Evolutionary conservation across 2,329 filamentous ascomycete genomes (phyloP).

Genomic region (Pestalotiopsis sp.): DNA sequence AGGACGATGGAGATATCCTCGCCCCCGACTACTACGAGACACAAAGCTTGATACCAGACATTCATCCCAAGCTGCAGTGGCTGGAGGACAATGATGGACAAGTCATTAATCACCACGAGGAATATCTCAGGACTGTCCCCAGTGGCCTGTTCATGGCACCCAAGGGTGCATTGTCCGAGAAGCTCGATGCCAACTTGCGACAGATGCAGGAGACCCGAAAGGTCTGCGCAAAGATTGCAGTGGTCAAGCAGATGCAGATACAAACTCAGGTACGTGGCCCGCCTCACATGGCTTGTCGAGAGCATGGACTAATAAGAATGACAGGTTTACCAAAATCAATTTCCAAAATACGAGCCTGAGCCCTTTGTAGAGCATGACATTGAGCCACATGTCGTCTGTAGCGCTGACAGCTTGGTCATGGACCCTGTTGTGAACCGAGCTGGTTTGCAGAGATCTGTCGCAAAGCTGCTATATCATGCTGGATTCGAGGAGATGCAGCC

Average conservation of each 20-base stretch:
- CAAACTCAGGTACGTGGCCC: slow-evolving; percentile 76
- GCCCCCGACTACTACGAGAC: slow-evolving; percentile 95
- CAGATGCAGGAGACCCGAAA: slow-evolving; percentile 98
- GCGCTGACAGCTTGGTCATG: slow-evolving; percentile 88
- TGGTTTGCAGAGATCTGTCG: slow-evolving; percentile 86
- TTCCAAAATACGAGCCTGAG: slow-evolving; percentile 91
- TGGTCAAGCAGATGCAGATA: slow-evolving; percentile 99
- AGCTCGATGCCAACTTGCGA: slow-evolving; percentile 86
- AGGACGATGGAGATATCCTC: slow-evolving; percentile 78
- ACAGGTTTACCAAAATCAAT: slow-evolving; percentile 95
- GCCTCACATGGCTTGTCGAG: background rate
- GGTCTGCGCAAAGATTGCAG: slow-evolving; percentile 91
- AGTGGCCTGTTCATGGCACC: slow-evolving; percentile 76
- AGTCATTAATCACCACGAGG: slow-evolving; percentile 84
- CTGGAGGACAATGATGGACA: slow-evolving; percentile 86
- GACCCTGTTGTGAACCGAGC: slow-evolving; percentile 79
- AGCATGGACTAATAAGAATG: slow-evolving; percentile 24
- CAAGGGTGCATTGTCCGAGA: slow-evolving; percentile 71
- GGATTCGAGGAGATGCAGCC: slow-evolving; percentile 98
- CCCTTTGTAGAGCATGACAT: slow-evolving; percentile 87
- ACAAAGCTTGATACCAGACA: slow-evolving; percentile 81
- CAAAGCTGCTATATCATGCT: slow-evolving; percentile 92
- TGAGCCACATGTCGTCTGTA: slow-evolving; percentile 85
- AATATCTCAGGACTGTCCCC: slow-evolving; percentile 78
- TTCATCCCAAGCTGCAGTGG: slow-evolving; percentile 80